These are phyloP conservation scores for Pezicula rhizophila DNA, from an alignment of 2,329 filamentous ascomycete species.

Conservation along the genomic window DNA sequence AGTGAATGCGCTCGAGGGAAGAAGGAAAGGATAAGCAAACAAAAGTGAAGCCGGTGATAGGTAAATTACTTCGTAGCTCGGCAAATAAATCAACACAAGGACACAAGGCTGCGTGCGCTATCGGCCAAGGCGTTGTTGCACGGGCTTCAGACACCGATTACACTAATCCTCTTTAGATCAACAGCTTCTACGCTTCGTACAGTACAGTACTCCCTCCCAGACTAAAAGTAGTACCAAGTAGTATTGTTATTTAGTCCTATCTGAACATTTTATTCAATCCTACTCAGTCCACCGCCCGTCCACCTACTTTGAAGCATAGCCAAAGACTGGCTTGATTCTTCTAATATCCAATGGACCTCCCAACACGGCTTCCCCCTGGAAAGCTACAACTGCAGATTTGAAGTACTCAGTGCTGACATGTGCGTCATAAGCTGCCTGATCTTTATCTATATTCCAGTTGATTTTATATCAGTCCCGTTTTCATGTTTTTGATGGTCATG, in stretches of 20 bases:
- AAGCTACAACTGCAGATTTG: slow-evolving; percentile 1
- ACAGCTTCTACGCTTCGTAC: no score
- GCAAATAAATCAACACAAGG: no score
- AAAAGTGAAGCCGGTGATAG: background rate
- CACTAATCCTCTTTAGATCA: no score
- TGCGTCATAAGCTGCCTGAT: slow-evolving; percentile 9
- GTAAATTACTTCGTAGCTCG: background rate
- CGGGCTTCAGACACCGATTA: no score
- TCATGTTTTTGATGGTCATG: background rate
- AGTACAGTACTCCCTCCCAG: no score
- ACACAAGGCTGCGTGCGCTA: no score
- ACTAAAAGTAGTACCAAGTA: no score
- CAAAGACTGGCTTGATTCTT: slow-evolving; percentile 15
- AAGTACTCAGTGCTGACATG: slow-evolving; percentile 15
- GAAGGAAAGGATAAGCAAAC: background rate
- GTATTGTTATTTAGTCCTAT: no score
- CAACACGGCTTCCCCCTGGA: slow-evolving; percentile 9
- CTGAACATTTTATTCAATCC: no score
- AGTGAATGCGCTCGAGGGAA: background rate
- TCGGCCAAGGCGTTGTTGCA: no score
- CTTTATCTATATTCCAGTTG: slow-evolving; percentile 6
- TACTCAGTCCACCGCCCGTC: no score
- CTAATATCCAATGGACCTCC: slow-evolving; percentile 13
- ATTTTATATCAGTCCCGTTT: background rate
- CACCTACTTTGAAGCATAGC: slow-evolving; percentile 11